A percentile compares a stretch with the other conserved stretches of the same genome.
Evolutionary conservation across 345 rosid species (phyloP).

Genomic region (Xanthoceras sorbifolium): DNA sequence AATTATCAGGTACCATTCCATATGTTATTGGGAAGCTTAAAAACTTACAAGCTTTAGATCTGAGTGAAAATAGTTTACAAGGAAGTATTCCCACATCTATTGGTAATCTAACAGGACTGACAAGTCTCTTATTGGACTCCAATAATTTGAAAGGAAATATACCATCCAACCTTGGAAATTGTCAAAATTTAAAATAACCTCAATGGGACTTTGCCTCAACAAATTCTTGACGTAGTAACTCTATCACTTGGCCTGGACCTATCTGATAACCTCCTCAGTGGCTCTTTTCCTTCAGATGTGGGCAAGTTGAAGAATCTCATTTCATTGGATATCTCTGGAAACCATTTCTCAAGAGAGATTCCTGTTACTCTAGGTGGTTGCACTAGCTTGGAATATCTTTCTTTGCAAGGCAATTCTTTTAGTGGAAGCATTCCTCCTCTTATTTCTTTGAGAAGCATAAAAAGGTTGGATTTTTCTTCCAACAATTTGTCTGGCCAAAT

Average conservation of each 20-base stretch:
- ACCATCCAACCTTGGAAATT: conserved; percentile 20
- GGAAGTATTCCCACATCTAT: conserved; percentile 19
- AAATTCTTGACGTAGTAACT: conserved; percentile 9
- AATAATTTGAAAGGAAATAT: conserved; percentile 22
- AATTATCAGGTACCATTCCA: conserved; percentile 19
- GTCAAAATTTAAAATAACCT: conserved; percentile 19
- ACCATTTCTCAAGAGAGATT: not conserved
- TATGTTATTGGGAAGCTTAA: not conserved
- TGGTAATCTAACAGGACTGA: not conserved
- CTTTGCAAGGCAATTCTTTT: conserved; percentile 4
- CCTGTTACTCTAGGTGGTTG: conserved; percentile 21
- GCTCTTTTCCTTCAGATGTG: not conserved
- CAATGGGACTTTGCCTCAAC: conserved; percentile 12
- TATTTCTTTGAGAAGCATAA: conserved; percentile 13
- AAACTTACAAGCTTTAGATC: not conserved
- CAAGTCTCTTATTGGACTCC: not conserved
- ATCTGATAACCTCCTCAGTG: conserved; percentile 11
- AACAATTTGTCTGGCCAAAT: conserved; percentile 22
- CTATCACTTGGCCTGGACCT: conserved; percentile 1
- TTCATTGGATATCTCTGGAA: no score
- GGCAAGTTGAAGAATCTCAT: no score
- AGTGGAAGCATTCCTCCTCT: conserved; percentile 24
- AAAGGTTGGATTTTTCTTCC: conserved; percentile 1
- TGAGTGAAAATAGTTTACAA: not conserved
- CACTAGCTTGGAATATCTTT: not conserved